Evolutionary conservation across 106 monocot genomes (phyloP), one percentile per base, ranked within the genome.

Genomic region (Vanilla planifolia): DNA sequence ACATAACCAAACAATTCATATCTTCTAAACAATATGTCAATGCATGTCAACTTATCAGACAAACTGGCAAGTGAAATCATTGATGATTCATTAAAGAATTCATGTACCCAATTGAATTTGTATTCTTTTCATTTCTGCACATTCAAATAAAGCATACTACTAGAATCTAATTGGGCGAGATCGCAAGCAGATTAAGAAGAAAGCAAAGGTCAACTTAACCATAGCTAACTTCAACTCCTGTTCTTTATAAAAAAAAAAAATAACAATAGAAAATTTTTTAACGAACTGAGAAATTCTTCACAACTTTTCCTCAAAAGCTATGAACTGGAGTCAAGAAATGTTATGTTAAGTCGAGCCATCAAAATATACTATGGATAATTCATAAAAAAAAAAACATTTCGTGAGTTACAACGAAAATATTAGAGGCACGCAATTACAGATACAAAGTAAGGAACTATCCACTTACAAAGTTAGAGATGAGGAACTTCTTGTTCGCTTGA

Each of bases 401-500:
- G 29, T 30, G 30, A 53, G n/a, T n/a, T n/a, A n/a, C n/a, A n/a
- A n/a, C n/a, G n/a, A 50, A 29, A 53, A 29, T 16, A 53, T 32
- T 14, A 53, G n/a, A 53, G 16, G 16, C 1, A 6, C 1, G 22
- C 2, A 29, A 52, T 28, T 16, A 2, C 53, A 5, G 6, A 17
- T 16, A 53, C 4, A 15, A 53, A 28, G 32, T 16, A 51, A 28
- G 16, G 68, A 37, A 2, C 29, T 51, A 70, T 42, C 69, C 64
- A 63, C 60, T 69, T 20, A 32, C 1, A 45, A 60, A 67, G 53
- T 60, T 76, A 32, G 77, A 76, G n/a, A 86, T 64, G 10, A 96
- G 78, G 48, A 79, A 75, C 55, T 90, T 90, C 50, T 81, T 79
- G 60, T 71, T 77, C 25, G 25, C 61, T 19, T 41, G 41, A 30